Evolutionary conservation across 805 yeast genomes (phyloP).

Genomic region (Zygotorulaspora sp.): DNA sequence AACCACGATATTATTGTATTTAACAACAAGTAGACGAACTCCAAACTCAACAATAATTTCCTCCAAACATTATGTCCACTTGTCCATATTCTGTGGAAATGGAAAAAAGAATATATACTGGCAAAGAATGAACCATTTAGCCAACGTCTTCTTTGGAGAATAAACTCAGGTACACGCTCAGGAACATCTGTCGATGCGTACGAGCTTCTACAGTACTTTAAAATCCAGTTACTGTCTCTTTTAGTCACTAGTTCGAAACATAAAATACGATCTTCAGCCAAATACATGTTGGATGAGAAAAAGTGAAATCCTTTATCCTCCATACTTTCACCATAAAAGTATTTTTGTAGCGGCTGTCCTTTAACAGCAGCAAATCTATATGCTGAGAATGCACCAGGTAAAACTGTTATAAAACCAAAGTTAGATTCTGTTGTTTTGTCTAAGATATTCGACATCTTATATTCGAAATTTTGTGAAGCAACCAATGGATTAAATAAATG

Average conservation of each 20-base stretch:
- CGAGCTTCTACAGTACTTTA: constrained; percentile 82
- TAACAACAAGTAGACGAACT: constrained; percentile 72
- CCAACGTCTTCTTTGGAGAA: constrained; percentile 94
- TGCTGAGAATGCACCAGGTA: constrained; percentile 97
- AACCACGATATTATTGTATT: constrained; percentile 86
- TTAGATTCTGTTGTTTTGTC: constrained; percentile 95
- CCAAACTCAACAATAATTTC: constrained; percentile 67
- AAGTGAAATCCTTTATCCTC: constrained; percentile 66
- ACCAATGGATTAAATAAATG: constrained; percentile 77
- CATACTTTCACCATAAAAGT: constrained; percentile 87
- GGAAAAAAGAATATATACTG: constrained; percentile 78
- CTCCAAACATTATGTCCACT: constrained; percentile 69
- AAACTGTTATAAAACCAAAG: constrained; percentile 89
- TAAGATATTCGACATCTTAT: constrained; percentile 88
- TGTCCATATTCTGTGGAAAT: constrained; percentile 69
- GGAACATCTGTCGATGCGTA: constrained; percentile 96
- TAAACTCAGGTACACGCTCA: constrained; percentile 75
- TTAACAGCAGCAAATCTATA: constrained; percentile 78
- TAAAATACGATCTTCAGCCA: constrained; percentile 93
- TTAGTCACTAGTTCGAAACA: constrained; percentile 96
- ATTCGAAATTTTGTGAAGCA: constrained; percentile 96
- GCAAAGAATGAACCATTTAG: constrained; percentile 95
- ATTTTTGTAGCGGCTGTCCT: constrained; percentile 83
- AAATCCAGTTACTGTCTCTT: constrained; percentile 62
- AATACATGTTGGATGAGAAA: constrained; percentile 92